These are phyloP conservation scores for Xylaria sp. DNA, from an alignment of 2,329 filamentous ascomycete genomes.

Conservation along the genomic window DNA sequence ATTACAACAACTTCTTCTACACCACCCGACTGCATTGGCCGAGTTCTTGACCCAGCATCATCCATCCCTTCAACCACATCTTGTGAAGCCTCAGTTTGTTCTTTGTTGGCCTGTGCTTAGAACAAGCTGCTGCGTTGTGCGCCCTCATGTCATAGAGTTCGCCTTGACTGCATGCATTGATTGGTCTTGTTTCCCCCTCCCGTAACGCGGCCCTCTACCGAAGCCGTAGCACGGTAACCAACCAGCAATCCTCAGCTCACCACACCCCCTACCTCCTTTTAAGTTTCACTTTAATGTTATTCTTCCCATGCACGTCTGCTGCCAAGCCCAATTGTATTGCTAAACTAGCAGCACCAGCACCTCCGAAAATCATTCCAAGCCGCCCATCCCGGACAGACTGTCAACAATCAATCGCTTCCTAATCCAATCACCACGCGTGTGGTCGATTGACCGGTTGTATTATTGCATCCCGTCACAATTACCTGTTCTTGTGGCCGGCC, in stretches of 20 bases:
- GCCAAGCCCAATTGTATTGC: slow-evolving; percentile 32
- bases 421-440: slow-evolving; percentile 23
- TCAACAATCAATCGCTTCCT: slow-evolving; percentile 38
- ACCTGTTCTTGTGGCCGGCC: slow-evolving; percentile 48
- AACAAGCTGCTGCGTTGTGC: slow-evolving; percentile 8
- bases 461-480: slow-evolving; percentile 37
- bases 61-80: neutral
- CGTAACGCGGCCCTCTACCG: slow-evolving; percentile 1
- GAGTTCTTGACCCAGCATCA: neutral
- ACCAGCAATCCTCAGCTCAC: slow-evolving; percentile 14
- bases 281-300: slow-evolving; percentile 8
- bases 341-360: slow-evolving; percentile 30
- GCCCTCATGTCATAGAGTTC: slow-evolving; percentile 14
- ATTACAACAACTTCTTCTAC: neutral
- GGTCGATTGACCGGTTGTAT: slow-evolving; percentile 29
- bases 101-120: neutral
- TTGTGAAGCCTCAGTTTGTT: slow-evolving; percentile 2
- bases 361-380: slow-evolving; percentile 21
- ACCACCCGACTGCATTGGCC: neutral
- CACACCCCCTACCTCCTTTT: neutral
- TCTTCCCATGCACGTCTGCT: slow-evolving; percentile 17
- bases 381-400: slow-evolving; percentile 12
- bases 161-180: slow-evolving; percentile 3
- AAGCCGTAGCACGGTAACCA: slow-evolving; percentile 8
- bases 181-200: slow-evolving; percentile 11